Evolutionary conservation across 2,329 filamentous ascomycete species (phyloP), one percentile per base, ranked within the genome.

Genomic region (Hymenoscyphus salicellus): DNA sequence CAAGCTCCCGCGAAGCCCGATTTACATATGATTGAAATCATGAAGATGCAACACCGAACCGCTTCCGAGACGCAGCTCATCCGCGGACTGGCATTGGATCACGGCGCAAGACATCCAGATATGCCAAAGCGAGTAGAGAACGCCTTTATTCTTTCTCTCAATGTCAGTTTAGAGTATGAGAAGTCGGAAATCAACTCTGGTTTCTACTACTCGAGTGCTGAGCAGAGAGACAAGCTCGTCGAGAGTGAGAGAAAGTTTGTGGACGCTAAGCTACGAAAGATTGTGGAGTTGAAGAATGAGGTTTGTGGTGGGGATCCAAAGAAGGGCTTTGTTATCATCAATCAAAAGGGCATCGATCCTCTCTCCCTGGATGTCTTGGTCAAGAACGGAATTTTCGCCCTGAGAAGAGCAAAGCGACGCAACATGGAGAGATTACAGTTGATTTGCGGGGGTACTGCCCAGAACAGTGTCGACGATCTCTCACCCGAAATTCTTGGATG

Each of bases 1-100:
- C 86, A 93, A 77, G 83, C 91, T 20, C 92, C 92, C 30, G 88
- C 87, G 68, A 98, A 98, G 82, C 96, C 96, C 63, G 95, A 99
- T 80, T 80, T 99, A 75, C 94, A 98, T 83, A 99, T 99, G 95
- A 86, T 99, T 71, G 95, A 99, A 80, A 98, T 99, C 74, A 99
- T 99, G 95, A 98, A 96, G 78, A 98, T 99, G 94, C 95, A 99
- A 82, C 95, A 99, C 82, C 91, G 94, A 72, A 93, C 92, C 61
- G 93, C 94, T 65, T 92, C 95, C 36, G 95, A 99, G 78, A 99
- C 95, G 64, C 93, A 97, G 79, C 87, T 99, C 65, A 97, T 99
- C 78, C 88, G 91, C 70, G 95, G 95, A 66, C 84, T 99, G 65
- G 95, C 92, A 10, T 82, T 99, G 66, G 95, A 99, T 75, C 95